Evolutionary conservation across 768 basidiomycete species (phyloP).

Genomic region (Amanita exitialis): DNA sequence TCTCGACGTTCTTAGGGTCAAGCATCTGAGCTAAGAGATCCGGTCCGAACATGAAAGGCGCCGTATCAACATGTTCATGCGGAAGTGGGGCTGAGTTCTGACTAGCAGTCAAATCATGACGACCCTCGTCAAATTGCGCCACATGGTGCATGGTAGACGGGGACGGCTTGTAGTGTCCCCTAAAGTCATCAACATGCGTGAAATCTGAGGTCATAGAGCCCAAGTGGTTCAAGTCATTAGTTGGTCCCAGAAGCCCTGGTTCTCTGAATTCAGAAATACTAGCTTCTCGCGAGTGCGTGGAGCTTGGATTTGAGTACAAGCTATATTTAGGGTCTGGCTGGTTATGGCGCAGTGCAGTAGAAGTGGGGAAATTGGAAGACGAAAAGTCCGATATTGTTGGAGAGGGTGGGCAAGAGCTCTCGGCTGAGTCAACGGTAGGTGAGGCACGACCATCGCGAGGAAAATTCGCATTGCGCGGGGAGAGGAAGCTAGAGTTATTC

Average conservation of each 20-base stretch:
- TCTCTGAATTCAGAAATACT: constrained; percentile 24
- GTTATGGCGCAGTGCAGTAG: constrained; percentile 57
- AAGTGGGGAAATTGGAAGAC: constrained; percentile 44
- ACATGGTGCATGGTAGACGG: constrained; percentile 12
- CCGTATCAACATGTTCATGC: constrained; percentile 32
- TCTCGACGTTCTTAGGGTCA: constrained; percentile 76
- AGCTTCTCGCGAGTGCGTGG: constrained; percentile 18
- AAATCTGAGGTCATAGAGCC: background rate
- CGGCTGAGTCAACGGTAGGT: constrained; percentile 23
- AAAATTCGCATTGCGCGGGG: constrained; percentile 10
- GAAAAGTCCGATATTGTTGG: constrained; percentile 66
- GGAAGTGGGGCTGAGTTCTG: constrained; percentile 20
- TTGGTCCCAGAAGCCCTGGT: constrained; percentile 22
- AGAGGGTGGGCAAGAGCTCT: constrained; percentile 51
- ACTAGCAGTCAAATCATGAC: constrained; percentile 17
- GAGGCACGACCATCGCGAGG: constrained; percentile 15
- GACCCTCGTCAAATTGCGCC: constrained; percentile 15
- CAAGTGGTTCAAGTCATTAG: background rate
- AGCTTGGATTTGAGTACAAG: constrained; percentile 43
- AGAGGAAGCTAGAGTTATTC: constrained; percentile 14
- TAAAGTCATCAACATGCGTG: background rate
- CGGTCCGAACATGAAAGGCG: constrained; percentile 69
- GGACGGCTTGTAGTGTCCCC: constrained; percentile 13
- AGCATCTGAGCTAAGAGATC: constrained; percentile 73
- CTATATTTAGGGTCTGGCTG: constrained; percentile 47